Conservation (phyloP, 2,329 filamentous ascomycete species). For the Dactylella cylindrospora region DNA sequence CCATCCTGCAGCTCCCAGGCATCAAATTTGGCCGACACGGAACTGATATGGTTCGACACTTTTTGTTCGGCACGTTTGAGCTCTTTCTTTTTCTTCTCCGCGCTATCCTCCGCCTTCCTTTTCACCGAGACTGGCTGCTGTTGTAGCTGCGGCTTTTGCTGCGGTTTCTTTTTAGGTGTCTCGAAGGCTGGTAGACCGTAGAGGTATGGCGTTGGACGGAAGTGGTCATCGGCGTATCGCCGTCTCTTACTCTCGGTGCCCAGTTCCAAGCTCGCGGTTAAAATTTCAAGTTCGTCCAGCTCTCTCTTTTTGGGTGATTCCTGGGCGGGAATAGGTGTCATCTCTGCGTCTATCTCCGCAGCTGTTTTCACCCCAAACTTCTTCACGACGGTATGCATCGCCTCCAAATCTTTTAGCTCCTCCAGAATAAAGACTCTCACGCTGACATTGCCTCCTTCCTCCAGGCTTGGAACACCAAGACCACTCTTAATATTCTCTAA, state of each 20-base stretch:
- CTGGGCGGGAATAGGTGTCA: neutral
- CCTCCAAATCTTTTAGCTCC: conserved; percentile 12
- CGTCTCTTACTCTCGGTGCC: conserved; percentile 24
- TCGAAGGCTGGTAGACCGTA: conserved; percentile 34
- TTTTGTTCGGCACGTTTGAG: conserved; percentile 17
- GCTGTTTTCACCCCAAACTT: conserved; percentile 16
- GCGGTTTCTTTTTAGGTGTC: conserved; percentile 5
- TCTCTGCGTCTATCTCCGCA: conserved; percentile 6
- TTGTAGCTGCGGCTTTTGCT: neutral
- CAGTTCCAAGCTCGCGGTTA: conserved; percentile 19
- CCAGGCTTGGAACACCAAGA: conserved; percentile 15
- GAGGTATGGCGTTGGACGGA: conserved; percentile 21
- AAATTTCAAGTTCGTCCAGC: conserved; percentile 22
- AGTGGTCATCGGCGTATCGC: conserved; percentile 12
- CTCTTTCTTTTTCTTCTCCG: conserved; percentile 26
- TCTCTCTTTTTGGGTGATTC: conserved; percentile 17
- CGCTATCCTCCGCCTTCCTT: conserved; percentile 21
- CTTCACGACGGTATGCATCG: conserved; percentile 14
- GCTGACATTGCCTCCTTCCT: conserved; percentile 18
- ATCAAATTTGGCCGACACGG: conserved; percentile 39
- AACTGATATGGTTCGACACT: conserved; percentile 28
- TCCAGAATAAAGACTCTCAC: conserved; percentile 17
- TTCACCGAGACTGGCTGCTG: conserved; percentile 11
- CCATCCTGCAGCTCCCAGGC: conserved; percentile 32
- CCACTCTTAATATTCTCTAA: conserved; percentile 11